phyloP scores from a whole-genome alignment of 2,329 filamentous ascomycete genomes.

The Fusarium graminum region DNA sequence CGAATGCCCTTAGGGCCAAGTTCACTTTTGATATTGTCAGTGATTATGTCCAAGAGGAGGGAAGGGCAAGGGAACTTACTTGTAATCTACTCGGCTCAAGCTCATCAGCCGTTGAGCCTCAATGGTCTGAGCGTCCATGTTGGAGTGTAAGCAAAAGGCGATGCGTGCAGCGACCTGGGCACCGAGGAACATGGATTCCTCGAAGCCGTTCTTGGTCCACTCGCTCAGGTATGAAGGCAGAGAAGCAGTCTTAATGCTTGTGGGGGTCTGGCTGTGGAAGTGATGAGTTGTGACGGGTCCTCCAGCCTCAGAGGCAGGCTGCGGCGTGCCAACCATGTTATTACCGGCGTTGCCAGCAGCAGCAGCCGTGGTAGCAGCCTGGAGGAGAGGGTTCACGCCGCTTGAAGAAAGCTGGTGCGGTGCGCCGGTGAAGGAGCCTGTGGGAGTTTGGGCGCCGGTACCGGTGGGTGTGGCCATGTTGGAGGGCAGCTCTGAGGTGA shows the following conservation, averaged over 20 bases:
- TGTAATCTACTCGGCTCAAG: constrained; percentile 70
- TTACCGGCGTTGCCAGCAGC: constrained; percentile 62
- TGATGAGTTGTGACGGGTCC: constrained; percentile 60
- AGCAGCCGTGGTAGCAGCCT: constrained; percentile 85
- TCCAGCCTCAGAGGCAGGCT: constrained; percentile 57
- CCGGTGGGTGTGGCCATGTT: constrained; percentile 91
- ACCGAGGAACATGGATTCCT: constrained; percentile 88
- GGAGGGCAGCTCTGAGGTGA: constrained; percentile 95
- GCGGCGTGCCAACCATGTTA: constrained; percentile 55
- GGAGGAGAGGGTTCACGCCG: constrained; percentile 88
- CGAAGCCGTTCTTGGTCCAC: constrained; percentile 84
- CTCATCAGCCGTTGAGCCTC: constrained; percentile 70
- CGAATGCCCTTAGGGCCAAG: constrained; percentile 67
- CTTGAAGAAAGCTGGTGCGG: constrained; percentile 68
- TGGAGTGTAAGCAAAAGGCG: constrained; percentile 69
- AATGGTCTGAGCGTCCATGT: constrained; percentile 64
- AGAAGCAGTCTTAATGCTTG: constrained; percentile 81
- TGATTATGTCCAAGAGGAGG: neutral
- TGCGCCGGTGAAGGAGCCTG: constrained; percentile 68
- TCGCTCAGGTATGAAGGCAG: constrained; percentile 89
- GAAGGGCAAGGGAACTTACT: constrained; percentile 61
- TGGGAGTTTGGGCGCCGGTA: constrained; percentile 92
- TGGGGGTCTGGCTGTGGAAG: constrained; percentile 80
- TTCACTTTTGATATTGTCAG: constrained; percentile 57
- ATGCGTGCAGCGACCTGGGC: constrained; percentile 83